Conservation (phyloP, 768 basidiomycete species). For the Suillus weaverae region DNA sequence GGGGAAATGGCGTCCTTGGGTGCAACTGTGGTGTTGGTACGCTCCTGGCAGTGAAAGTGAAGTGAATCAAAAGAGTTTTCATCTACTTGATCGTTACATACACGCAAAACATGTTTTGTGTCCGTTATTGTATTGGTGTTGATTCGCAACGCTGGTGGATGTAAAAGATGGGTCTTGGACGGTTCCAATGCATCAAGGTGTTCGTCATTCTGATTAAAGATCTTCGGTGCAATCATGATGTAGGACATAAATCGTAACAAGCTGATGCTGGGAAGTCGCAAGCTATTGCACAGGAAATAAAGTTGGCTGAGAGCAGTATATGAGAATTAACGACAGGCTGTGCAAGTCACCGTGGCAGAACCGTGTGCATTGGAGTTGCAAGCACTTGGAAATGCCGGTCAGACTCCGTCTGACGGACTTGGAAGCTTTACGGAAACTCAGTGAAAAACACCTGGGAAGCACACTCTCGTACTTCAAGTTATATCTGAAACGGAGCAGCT, state of each 20-base stretch:
- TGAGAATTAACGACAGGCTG: conserved; percentile 3
- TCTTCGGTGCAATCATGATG: conserved; percentile 29
- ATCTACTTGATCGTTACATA: not conserved
- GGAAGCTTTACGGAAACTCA: not conserved
- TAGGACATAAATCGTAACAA: conserved; percentile 11
- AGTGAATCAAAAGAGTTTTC: conserved; percentile 3
- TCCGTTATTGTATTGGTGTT: conserved; percentile 13
- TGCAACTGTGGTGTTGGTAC: conserved; percentile 19
- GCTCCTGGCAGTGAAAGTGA: conserved; percentile 17
- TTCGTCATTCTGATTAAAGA: conserved; percentile 27
- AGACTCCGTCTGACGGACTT: not conserved
- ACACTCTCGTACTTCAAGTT: not conserved
- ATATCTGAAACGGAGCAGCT: not conserved
- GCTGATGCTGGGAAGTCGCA: conserved; percentile 9
- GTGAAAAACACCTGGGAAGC: not conserved
- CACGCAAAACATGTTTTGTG: conserved; percentile 16
- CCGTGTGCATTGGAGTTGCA: not conserved
- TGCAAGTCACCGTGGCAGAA: conserved; percentile 3
- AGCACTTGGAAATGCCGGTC: not conserved
- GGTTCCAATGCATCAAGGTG: conserved; percentile 14
- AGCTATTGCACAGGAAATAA: conserved; percentile 8
- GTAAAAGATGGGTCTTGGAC: conserved; percentile 8
- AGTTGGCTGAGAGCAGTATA: conserved; percentile 17
- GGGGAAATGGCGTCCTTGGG: conserved; percentile 9
- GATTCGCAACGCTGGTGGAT: conserved; percentile 16